Evolutionary conservation across 371 early-diverging fungal species (phyloP).

Genomic region (Haplosporangium sp.): DNA sequence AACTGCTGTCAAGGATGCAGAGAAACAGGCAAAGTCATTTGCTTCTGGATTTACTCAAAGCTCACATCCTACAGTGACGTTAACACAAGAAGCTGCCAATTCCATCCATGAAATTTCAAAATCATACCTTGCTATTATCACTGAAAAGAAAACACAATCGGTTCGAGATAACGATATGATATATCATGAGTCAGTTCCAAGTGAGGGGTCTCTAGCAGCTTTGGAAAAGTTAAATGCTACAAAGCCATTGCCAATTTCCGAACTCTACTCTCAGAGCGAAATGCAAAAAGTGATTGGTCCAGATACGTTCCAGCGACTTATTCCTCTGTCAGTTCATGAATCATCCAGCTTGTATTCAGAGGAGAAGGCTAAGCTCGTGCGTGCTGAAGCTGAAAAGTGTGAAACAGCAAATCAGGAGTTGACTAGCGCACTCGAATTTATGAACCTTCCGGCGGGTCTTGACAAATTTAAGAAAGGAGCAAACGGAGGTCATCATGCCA

Average conservation of each 20-base stretch:
- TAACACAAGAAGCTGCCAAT: constrained; percentile 70
- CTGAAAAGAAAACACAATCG: constrained; percentile 70
- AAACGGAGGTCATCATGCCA: constrained; percentile 42
- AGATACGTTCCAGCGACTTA: constrained; percentile 89
- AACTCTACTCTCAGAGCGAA: constrained; percentile 75
- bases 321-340: constrained; percentile 94
- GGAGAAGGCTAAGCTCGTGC: constrained; percentile 92
- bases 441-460: constrained; percentile 85
- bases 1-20: constrained; percentile 84
- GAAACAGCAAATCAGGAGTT: constrained; percentile 90
- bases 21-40: constrained; percentile 76
- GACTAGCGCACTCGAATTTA: constrained; percentile 83
- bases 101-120: constrained; percentile 77
- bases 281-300: constrained; percentile 80
- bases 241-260: constrained; percentile 81
- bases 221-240: constrained; percentile 86
- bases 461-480: constrained; percentile 74
- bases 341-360: constrained; percentile 93
- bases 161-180: constrained; percentile 95
- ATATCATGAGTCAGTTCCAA: constrained; percentile 92
- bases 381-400: constrained; percentile 80
- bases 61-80: constrained; percentile 45
- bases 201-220: constrained; percentile 79
- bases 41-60: constrained; percentile 59
- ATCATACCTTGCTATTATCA: constrained; percentile 63